phyloP scores from a whole-genome alignment of 2,329 filamentous ascomycete genomes.

The Diatrype stigma region DNA sequence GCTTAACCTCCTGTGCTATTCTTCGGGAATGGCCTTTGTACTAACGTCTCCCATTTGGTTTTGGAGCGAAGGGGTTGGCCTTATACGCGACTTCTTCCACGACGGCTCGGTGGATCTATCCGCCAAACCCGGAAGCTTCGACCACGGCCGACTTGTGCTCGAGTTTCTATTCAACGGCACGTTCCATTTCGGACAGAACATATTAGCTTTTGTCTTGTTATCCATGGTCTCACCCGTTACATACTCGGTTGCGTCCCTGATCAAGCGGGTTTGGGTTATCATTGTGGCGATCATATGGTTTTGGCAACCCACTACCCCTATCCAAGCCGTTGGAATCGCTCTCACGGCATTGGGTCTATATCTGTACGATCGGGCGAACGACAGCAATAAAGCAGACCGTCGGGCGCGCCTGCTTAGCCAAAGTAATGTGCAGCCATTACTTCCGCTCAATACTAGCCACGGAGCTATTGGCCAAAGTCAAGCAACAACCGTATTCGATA shows the following conservation, averaged over 20 bases:
- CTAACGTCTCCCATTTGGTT: slow-evolving; percentile 91
- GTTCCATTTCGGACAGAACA: slow-evolving; percentile 95
- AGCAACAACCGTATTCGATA: slow-evolving; percentile 34
- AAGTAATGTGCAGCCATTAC: slow-evolving; percentile 47
- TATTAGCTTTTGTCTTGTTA: slow-evolving; percentile 86
- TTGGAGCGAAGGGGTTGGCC: slow-evolving; percentile 76
- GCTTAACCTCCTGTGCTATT: slow-evolving; percentile 93
- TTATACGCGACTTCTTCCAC: slow-evolving; percentile 73
- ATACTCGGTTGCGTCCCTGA: slow-evolving; percentile 91
- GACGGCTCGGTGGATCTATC: slow-evolving; percentile 71
- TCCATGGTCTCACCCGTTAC: slow-evolving; percentile 95
- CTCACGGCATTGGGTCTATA: slow-evolving; percentile 92
- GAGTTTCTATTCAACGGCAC: slow-evolving; percentile 97
- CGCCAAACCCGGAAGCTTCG: slow-evolving; percentile 61
- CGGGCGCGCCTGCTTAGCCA: slow-evolving; percentile 66
- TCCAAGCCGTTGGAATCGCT: slow-evolving; percentile 80
- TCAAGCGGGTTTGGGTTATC: slow-evolving; percentile 97
- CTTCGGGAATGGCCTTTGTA: slow-evolving; percentile 86
- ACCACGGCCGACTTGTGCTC: slow-evolving; percentile 68
- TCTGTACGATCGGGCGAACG: slow-evolving; percentile 88
- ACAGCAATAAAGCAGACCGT: slow-evolving; percentile 82
- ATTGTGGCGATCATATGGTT: slow-evolving; percentile 96
- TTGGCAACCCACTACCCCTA: slow-evolving; percentile 75
- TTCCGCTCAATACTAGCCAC: slow-evolving; percentile 59
- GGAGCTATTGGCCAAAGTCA: slow-evolving; percentile 28